Conservation (phyloP, 805 yeast genomes). For the Ogataea corticis region DNA sequence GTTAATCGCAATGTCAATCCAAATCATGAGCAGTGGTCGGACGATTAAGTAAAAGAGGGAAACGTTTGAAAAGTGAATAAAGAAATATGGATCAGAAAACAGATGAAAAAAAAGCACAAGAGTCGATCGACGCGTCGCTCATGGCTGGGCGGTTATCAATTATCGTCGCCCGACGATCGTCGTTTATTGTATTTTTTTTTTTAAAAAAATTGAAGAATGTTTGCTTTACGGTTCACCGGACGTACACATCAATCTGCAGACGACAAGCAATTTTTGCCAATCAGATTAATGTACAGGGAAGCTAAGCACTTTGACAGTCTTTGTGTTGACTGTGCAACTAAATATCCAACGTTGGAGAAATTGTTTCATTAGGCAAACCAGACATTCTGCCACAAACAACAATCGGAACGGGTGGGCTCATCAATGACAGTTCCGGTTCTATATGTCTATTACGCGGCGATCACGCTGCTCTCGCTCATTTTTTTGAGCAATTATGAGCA, state of each 20-base stretch:
- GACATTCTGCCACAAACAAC: too few relatives aligned
- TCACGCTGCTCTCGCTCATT: conserved; percentile 19
- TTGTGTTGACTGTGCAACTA: too few relatives aligned
- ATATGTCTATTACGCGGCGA: conserved; percentile 20
- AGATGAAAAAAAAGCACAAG: background rate
- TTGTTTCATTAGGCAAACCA: too few relatives aligned
- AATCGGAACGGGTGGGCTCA: background rate
- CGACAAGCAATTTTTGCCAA: too few relatives aligned
- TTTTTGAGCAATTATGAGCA: conserved; percentile 13
- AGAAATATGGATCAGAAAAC: background rate
- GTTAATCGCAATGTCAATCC: conserved; percentile 4
- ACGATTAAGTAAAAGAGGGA: background rate
- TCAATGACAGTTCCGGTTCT: conserved; percentile 14
- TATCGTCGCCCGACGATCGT: conserved; percentile 9
- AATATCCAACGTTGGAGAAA: too few relatives aligned
- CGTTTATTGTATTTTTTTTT: background rate
- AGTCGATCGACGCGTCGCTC: background rate
- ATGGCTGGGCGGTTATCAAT: background rate
- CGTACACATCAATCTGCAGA: too few relatives aligned
- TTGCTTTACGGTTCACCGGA: conserved; percentile 1
- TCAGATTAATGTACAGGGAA: too few relatives aligned
- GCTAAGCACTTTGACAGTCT: too few relatives aligned
- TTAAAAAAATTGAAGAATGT: background rate
- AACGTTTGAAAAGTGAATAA: background rate
- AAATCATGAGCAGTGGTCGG: background rate